phyloP scores from a whole-genome alignment of 2,329 filamentous ascomycete genomes.

The Helotiales sp. region DNA sequence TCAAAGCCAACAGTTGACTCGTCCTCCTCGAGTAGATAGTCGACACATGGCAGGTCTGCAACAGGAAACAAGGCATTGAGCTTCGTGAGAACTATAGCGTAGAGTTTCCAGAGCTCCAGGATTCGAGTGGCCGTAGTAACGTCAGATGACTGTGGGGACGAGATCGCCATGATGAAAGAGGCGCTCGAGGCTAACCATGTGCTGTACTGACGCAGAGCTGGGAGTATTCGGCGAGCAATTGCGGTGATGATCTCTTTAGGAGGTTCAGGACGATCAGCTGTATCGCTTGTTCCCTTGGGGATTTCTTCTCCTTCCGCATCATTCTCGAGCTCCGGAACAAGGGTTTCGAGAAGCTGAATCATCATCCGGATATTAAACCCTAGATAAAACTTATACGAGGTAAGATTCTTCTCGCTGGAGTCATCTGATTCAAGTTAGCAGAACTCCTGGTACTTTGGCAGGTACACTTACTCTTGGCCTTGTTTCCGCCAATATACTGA shows the following conservation, averaged over 20 bases:
- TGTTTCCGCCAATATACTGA: conserved; percentile 71
- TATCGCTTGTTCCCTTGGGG: conserved; percentile 48
- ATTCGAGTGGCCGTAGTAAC: conserved; percentile 54
- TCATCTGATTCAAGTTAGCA: conserved; percentile 23
- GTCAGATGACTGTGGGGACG: conserved; percentile 53
- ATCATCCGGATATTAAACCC: conserved; percentile 81
- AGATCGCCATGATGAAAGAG: conserved; percentile 54
- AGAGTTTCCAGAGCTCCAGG: conserved; percentile 67
- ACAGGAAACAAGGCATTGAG: conserved; percentile 64
- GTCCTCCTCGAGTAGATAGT: conserved; percentile 72
- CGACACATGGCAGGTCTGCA: conserved; percentile 57
- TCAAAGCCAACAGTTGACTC: conserved; percentile 68
- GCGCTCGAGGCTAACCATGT: conserved; percentile 67
- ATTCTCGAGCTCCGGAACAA: conserved; percentile 72
- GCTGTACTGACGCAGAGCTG: conserved; percentile 69
- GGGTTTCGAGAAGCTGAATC: conserved; percentile 69
- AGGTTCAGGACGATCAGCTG: conserved; percentile 27
- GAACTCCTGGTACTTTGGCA: background rate
- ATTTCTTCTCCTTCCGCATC: conserved; percentile 45
- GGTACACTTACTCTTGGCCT: conserved; percentile 57
- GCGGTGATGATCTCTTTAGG: conserved; percentile 58
- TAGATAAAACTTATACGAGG: conserved; percentile 68
- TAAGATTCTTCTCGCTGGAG: conserved; percentile 43
- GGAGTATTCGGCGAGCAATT: conserved; percentile 64
- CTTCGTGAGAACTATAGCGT: conserved; percentile 65